Percentiles rank a stretch among this genome's conserved stretches.
Conservation (phyloP, 2,329 filamentous ascomycete genomes). For the Monosporascus ibericus region DNA sequence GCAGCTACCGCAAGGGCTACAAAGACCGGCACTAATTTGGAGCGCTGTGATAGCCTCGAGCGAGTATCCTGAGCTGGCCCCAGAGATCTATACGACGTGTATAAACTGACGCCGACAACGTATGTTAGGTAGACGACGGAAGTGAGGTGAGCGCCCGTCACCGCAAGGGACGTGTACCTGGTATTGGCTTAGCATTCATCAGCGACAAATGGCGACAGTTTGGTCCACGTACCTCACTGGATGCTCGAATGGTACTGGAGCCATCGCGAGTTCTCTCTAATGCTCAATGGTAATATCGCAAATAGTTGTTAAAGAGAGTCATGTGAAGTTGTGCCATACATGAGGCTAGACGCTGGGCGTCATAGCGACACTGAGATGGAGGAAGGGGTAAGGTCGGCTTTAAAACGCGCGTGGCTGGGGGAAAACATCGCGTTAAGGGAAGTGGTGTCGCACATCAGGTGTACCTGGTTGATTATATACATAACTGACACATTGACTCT, state of each 20-base stretch:
- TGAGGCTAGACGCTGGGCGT: neutral
- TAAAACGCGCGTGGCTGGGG: neutral
- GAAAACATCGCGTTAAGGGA: neutral
- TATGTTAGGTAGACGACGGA: slow-evolving; percentile 27
- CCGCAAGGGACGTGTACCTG: slow-evolving; percentile 27
- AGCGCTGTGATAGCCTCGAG: slow-evolving; percentile 26
- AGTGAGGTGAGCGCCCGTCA: slow-evolving; percentile 22
- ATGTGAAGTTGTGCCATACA: neutral
- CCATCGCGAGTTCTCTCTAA: slow-evolving; percentile 15
- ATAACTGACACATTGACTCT: no score
- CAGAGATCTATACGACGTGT: slow-evolving; percentile 28
- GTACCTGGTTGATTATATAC: no score
- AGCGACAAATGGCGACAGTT: neutral
- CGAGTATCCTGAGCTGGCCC: slow-evolving; percentile 31
- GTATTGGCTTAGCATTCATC: neutral
- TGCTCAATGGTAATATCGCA: neutral
- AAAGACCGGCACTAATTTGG: slow-evolving; percentile 28
- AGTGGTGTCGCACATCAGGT: no score
- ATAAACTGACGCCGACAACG: slow-evolving; percentile 26
- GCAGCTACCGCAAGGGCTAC: slow-evolving; percentile 24
- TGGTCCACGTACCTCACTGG: slow-evolving; percentile 18
- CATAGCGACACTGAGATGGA: neutral
- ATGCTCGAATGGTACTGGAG: slow-evolving; percentile 22
- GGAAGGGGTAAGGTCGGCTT: neutral
- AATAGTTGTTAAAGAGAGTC: neutral